phyloP scores from a whole-genome alignment of 2,329 filamentous ascomycete genomes.

The Aspergillus sp. region DNA sequence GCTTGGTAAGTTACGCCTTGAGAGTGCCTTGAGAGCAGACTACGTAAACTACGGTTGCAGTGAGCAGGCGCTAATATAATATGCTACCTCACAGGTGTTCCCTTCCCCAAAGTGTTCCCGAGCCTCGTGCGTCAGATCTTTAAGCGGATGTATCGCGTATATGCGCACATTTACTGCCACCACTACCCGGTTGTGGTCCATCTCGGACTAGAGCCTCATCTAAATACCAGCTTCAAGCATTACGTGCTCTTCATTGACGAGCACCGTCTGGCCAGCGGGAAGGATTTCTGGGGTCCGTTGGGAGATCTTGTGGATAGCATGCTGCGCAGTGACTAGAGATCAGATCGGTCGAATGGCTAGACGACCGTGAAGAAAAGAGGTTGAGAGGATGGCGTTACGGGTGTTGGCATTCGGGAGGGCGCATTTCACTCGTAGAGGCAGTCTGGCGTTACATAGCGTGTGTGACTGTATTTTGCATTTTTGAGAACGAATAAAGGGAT shows the following conservation, averaged over 20 bases:
- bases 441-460: constrained; percentile 6
- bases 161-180: constrained; percentile 99
- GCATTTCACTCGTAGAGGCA: constrained; percentile 6
- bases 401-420: constrained; percentile 18
- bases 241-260: constrained; percentile 99
- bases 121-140: constrained; percentile 91
- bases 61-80: not conserved
- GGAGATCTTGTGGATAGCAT: constrained; percentile 97
- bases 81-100: constrained; percentile 63
- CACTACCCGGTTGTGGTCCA: constrained; percentile 97
- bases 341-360: constrained; percentile 1
- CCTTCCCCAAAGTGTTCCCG: constrained; percentile 91
- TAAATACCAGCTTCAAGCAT: constrained; percentile 99
- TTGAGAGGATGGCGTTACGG: constrained; percentile 18
- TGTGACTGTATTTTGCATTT: not conserved
- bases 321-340: constrained; percentile 78
- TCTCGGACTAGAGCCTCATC: constrained; percentile 90
- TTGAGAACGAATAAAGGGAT: not conserved
- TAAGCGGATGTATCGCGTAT: constrained; percentile 98
- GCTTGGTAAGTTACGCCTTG: constrained; percentile 61
- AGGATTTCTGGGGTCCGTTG: constrained; percentile 95
- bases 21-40: not conserved
- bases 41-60: not conserved
- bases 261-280: constrained; percentile 85
- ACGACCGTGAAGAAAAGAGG: constrained; percentile 5